Percentiles rank a stretch among this genome's conserved stretches.
phyloP scores from a whole-genome alignment of 192 early-diverging fungal genomes.

The Spizellomyces sp. region DNA sequence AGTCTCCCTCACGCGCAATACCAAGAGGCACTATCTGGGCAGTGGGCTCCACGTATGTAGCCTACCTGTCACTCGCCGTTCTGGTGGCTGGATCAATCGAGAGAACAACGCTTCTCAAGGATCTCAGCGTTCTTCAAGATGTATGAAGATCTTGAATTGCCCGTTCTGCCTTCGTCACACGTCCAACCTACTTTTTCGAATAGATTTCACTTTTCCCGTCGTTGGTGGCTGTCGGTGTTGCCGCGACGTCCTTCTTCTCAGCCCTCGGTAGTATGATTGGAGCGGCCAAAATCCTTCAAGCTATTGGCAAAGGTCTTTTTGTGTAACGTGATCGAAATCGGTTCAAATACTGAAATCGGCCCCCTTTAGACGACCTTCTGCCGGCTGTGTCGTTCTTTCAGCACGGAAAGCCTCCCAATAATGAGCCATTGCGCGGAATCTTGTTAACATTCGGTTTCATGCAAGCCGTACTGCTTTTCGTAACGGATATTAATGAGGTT shows the following conservation, averaged over 20 bases:
- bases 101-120: neutral
- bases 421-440: conserved; percentile 14
- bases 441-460: conserved; percentile 16
- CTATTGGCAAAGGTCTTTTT: conserved; percentile 14
- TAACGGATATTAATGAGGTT: conserved; percentile 26
- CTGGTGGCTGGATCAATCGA: conserved; percentile 22
- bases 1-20: conserved; percentile 12
- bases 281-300: conserved; percentile 24
- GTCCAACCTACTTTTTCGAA: neutral
- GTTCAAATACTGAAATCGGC: neutral
- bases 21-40: conserved; percentile 18
- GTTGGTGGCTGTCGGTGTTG: conserved; percentile 23
- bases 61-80: conserved; percentile 17
- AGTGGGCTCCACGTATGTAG: conserved; percentile 14
- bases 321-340: neutral
- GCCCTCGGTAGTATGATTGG: conserved; percentile 23
- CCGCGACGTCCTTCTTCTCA: conserved; percentile 25
- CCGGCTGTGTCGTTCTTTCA: conserved; percentile 6
- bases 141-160: neutral
- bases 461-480: conserved; percentile 11
- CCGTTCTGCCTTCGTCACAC: neutral
- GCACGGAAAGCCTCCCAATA: neutral
- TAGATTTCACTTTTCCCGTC: conserved; percentile 6
- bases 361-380: conserved; percentile 14
- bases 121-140: conserved; percentile 23